Conservation (phyloP, 2,329 filamentous ascomycete genomes). For the Aspergillus novoparasiticus region DNA sequence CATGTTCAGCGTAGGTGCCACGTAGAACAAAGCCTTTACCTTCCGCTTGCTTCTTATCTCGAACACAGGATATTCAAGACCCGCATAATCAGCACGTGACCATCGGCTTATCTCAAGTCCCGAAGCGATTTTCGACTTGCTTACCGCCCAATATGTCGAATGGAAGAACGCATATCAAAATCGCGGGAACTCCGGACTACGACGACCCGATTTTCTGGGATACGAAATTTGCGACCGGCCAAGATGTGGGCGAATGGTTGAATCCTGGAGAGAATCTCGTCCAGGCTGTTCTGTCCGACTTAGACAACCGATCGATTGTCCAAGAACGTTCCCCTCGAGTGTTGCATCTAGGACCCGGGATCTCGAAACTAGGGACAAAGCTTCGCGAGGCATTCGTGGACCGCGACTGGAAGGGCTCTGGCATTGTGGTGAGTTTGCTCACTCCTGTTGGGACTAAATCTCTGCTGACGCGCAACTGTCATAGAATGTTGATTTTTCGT, state of each 20-base stretch:
- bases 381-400: conserved; percentile 31
- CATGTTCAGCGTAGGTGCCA: too few species aligned
- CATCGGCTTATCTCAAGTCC: not conserved
- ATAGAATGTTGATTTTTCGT: conserved; percentile 42
- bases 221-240: conserved; percentile 35
- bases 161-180: conserved; percentile 20
- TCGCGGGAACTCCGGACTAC: conserved; percentile 36
- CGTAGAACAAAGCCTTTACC: too few species aligned
- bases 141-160: conserved; percentile 18
- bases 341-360: conserved; percentile 39
- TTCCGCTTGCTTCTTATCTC: too few species aligned
- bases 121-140: not conserved
- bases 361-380: conserved; percentile 35
- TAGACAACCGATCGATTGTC: conserved; percentile 20
- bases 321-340: conserved; percentile 22
- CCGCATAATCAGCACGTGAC: not conserved
- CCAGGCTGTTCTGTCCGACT: conserved; percentile 28
- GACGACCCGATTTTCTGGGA: conserved; percentile 39
- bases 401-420: conserved; percentile 30
- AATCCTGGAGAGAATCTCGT: conserved; percentile 37
- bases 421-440: conserved; percentile 34
- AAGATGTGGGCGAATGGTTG: conserved; percentile 42
- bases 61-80: too few species aligned
- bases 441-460: not conserved
- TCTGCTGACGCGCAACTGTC: not conserved